Percentiles rank a stretch among this genome's conserved stretches.
phyloP scores from a whole-genome alignment of 2,329 filamentous ascomycete genomes.

The Verruconis gallopava region DNA sequence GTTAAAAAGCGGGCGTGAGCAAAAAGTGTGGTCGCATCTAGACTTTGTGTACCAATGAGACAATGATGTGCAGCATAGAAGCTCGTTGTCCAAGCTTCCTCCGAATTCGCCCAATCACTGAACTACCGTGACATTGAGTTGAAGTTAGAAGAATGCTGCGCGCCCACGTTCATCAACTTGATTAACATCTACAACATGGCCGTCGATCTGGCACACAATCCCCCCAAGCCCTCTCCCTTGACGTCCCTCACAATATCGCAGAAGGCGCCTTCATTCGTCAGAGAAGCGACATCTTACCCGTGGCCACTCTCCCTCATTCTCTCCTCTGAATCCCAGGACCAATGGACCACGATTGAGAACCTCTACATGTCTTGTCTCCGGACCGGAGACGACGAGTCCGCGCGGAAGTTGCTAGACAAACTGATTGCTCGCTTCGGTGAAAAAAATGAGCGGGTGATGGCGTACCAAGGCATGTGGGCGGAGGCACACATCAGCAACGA shows the following conservation, averaged over 20 bases:
- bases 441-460: slow-evolving; percentile 76
- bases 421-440: slow-evolving; percentile 70
- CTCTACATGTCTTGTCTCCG: slow-evolving; percentile 72
- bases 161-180: too few relatives aligned
- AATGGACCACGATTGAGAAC: slow-evolving; percentile 81
- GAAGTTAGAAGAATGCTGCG: too few relatives aligned
- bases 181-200: too few relatives aligned
- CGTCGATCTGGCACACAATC: slow-evolving; percentile 27
- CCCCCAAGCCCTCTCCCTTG: slow-evolving; percentile 25
- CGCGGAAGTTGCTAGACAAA: slow-evolving; percentile 60
- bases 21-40: too few relatives aligned
- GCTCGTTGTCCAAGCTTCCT: too few relatives aligned
- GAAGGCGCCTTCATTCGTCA: slow-evolving; percentile 29
- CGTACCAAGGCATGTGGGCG: slow-evolving; percentile 66
- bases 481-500: slow-evolving; percentile 65
- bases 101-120: too few relatives aligned
- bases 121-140: too few relatives aligned
- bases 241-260: slow-evolving; percentile 34
- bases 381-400: slow-evolving; percentile 68
- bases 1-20: too few relatives aligned
- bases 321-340: slow-evolving; percentile 56
- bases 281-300: slow-evolving; percentile 27
- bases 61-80: too few relatives aligned
- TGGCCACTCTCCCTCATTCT: slow-evolving; percentile 40
- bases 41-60: too few relatives aligned